Evolutionary conservation across 2,329 filamentous ascomycete species (phyloP), one percentile per base, ranked within the genome.

Genomic region (Eutypa lata): DNA sequence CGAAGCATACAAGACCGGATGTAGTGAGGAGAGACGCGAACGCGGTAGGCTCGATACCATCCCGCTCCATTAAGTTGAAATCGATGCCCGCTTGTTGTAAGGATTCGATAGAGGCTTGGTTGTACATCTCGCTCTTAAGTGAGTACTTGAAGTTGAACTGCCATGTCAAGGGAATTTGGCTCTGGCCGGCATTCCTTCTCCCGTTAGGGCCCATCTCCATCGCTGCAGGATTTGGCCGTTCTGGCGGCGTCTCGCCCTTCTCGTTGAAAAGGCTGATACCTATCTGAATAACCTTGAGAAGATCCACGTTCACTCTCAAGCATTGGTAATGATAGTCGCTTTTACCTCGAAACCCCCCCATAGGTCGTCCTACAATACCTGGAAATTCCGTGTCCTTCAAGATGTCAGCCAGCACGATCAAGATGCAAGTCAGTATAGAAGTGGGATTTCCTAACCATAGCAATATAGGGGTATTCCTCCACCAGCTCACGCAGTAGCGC

Each of bases 71-170:
- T 55, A 87, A 82, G 50, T 83, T 79, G 60, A 99, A 97, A 70
- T 97, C 91, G 56, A 97, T 92, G n/a, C 94, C 94, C 2, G 91
- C 90, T 64, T 90, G 88, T 62, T 91, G 87, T 19, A 97, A 81
- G 62, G 96, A 91, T 59, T 94, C 89, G 61, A 97, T 97, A 16
- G 91, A 97, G 53, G 91, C 89, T 68, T 96, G 89, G 58, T 95
- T 94, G 74, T 95, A 97, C 94, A 99, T 99, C 73, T 99, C 94
- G 38, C 93, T 86, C 61, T 94, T 89, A 10, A 97, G 80, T 1
- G 91, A 94, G 72, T 97, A 99, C 63, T 92, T 88, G 74, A 99
- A 99, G 78, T 99, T 97, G 80, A 99, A 99, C 63, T 97, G 93
- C 94, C 94, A 99, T 18, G 93, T 95, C 68, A 89, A 95, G 16